Percentiles rank a stretch among this genome's conserved stretches.
These are phyloP conservation scores for Diospyros kaki DNA, from an alignment of 148 eudicot genomes.

Conservation along the genomic window DNA sequence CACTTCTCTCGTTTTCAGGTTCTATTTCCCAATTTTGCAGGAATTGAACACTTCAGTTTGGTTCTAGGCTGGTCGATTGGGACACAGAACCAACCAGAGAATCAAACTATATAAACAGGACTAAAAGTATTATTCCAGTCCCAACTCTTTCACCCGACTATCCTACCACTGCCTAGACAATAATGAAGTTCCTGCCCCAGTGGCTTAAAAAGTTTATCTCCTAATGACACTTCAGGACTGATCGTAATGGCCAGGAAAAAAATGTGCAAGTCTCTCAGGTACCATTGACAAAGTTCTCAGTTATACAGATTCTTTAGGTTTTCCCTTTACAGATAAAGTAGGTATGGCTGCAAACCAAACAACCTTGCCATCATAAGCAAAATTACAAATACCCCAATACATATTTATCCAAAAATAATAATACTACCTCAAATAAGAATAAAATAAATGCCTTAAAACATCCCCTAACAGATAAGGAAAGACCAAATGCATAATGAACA, in stretches of 20 bases:
- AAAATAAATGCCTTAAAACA: no score
- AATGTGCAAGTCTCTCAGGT: background rate
- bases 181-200: background rate
- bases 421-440: no score
- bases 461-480: background rate
- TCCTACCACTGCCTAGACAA: background rate
- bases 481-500: background rate
- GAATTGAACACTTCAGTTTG: no score
- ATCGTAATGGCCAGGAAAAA: no score
- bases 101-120: no score
- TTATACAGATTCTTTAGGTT: background rate
- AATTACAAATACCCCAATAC: background rate
- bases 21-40: no score
- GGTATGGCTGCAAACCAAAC: background rate
- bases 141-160: no score
- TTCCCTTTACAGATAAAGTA: conserved; percentile 1
- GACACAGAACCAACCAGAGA: no score
- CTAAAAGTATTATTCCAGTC: no score
- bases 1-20: no score
- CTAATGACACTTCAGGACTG: background rate
- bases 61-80: no score
- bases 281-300: background rate
- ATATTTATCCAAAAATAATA: no score
- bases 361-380: background rate
- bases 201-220: background rate